phyloP scores from a whole-genome alignment of 1,139 yeast genomes.

The Pichia kudriavzevii region DNA sequence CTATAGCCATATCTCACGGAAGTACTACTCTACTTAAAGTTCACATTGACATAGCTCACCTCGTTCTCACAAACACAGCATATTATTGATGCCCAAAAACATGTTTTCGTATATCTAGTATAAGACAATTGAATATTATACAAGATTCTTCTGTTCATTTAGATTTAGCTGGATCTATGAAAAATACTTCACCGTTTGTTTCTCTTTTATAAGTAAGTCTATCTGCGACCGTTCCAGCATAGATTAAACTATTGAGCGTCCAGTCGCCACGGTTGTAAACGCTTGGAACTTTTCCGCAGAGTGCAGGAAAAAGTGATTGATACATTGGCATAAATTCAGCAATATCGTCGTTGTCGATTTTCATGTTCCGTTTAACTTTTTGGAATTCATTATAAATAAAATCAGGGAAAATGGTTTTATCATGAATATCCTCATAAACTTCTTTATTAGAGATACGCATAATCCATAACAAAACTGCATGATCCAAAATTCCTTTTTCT shows the following conservation, averaged over 20 bases:
- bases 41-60: too few species aligned
- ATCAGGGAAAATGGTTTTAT: slow-evolving; percentile 33
- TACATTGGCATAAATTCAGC: slow-evolving; percentile 48
- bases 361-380: slow-evolving; percentile 32
- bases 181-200: slow-evolving; percentile 52
- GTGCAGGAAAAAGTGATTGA: slow-evolving; percentile 46
- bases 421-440: slow-evolving; percentile 25
- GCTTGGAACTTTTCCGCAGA: slow-evolving; percentile 52
- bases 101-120: too few species aligned
- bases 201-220: slow-evolving; percentile 52
- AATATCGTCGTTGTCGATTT: slow-evolving; percentile 40
- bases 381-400: slow-evolving; percentile 44
- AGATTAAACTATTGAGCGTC: slow-evolving; percentile 51
- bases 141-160: too few species aligned
- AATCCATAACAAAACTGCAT: slow-evolving; percentile 55
- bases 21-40: too few species aligned
- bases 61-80: too few species aligned
- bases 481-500: slow-evolving; percentile 44
- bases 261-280: slow-evolving; percentile 54
- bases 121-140: too few species aligned
- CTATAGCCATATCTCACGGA: too few species aligned
- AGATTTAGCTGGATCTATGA: slow-evolving; percentile 32
- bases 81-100: too few species aligned
- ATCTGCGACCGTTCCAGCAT: slow-evolving; percentile 55
- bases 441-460: slow-evolving; percentile 49